These are phyloP conservation scores for Boletus subparvulus DNA, from an alignment of 768 basidiomycete genomes.

Conservation along the genomic window DNA sequence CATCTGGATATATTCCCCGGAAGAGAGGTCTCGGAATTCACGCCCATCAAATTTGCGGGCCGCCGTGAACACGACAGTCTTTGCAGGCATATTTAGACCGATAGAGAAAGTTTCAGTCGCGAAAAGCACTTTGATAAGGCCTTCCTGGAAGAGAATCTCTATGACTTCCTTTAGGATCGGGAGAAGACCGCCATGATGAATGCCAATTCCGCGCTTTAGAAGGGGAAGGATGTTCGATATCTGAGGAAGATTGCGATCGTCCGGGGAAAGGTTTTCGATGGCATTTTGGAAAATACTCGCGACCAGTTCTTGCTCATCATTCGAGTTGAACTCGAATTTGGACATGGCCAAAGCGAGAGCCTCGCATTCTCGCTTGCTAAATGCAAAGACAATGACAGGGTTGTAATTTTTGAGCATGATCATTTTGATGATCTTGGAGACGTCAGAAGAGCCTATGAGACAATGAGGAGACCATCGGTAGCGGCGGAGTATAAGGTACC, in stretches of 20 bases:
- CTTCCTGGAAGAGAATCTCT: constrained; percentile 98
- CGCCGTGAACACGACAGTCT: constrained; percentile 96
- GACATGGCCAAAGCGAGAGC: constrained; percentile 85
- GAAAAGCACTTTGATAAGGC: constrained; percentile 95
- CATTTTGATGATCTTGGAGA: constrained; percentile 97
- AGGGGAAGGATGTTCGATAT: constrained; percentile 91
- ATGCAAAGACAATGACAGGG: constrained; percentile 97
- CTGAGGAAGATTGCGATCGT: constrained; percentile 89
- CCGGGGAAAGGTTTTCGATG: constrained; percentile 81
- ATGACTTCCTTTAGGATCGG: constrained; percentile 99
- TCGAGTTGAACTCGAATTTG: constrained; percentile 94
- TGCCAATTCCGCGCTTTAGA: constrained; percentile 92
- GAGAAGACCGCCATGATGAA: constrained; percentile 96
- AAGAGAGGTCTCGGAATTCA: constrained; percentile 90
- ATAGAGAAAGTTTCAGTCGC: constrained; percentile 99
- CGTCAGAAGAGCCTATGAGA: constrained; percentile 77
- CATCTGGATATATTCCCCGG: constrained; percentile 99
- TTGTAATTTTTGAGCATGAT: constrained; percentile 98
- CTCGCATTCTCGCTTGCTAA: constrained; percentile 98
- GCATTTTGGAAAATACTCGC: constrained; percentile 92
- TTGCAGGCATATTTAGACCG: constrained; percentile 98
- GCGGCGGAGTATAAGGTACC: constrained; percentile 42
- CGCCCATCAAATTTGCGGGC: constrained; percentile 95
- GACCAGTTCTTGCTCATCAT: constrained; percentile 88
- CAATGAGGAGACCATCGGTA: constrained; percentile 2